phyloP scores from a whole-genome alignment of 352 stramenopile species.

The Peronospora belbahrii region DNA sequence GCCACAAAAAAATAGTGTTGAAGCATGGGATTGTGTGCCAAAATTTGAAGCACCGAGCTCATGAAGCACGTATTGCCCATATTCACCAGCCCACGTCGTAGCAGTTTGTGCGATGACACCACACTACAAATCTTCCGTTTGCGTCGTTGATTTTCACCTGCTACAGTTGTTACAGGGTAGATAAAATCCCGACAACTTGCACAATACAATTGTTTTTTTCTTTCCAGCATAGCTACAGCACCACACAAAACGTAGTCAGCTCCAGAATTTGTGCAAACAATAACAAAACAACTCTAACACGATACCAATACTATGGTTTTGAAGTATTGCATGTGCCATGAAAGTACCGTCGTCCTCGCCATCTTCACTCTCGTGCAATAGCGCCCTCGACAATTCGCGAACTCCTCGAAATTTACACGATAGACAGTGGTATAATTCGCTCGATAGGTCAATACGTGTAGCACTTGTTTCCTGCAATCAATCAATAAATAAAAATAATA shows the following conservation, averaged over 20 bases:
- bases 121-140: slow-evolving; percentile 17
- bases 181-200: slow-evolving; percentile 52
- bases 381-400: slow-evolving; percentile 22
- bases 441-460: not conserved
- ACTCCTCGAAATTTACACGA: slow-evolving; percentile 40
- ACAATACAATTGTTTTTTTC: slow-evolving; percentile 51
- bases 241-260: not conserved
- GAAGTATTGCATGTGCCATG: slow-evolving; percentile 53
- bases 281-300: not conserved
- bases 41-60: slow-evolving; percentile 68
- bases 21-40: slow-evolving; percentile 62
- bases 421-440: slow-evolving; percentile 40
- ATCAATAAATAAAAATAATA: not conserved
- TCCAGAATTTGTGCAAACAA: no score
- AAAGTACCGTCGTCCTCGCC: slow-evolving; percentile 36
- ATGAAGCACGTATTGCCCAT: slow-evolving; percentile 85
- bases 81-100: slow-evolving; percentile 62
- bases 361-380: slow-evolving; percentile 17
- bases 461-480: slow-evolving; percentile 6
- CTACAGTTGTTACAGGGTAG: slow-evolving; percentile 28
- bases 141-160: slow-evolving; percentile 15
- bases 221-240: slow-evolving; percentile 32
- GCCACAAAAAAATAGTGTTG: slow-evolving; percentile 67
- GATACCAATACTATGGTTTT: slow-evolving; percentile 53
- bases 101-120: slow-evolving; percentile 13